phyloP scores from a whole-genome alignment of 148 eudicot genomes.

The Chenopodium suecicum region DNA sequence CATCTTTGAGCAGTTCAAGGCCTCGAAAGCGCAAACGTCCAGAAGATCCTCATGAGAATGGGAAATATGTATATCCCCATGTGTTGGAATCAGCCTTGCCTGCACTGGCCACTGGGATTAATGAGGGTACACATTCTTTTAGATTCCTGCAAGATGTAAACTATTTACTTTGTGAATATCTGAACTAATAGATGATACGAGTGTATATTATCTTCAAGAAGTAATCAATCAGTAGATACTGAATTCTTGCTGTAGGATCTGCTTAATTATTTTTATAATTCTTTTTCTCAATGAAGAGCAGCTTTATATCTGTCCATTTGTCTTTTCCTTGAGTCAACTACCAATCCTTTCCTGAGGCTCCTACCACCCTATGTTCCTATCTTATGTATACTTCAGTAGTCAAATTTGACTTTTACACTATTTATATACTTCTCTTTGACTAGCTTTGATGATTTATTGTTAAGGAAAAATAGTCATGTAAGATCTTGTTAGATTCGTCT shows the following conservation, averaged over 20 bases:
- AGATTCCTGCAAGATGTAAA: background rate
- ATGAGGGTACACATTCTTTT: slow-evolving; percentile 48
- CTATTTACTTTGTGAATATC: background rate
- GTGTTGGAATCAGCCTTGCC: slow-evolving; percentile 51
- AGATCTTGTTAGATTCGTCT: no score
- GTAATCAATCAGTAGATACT: background rate
- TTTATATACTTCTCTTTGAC: no score
- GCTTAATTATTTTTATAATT: background rate
- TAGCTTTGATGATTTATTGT: no score
- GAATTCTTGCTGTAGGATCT: background rate
- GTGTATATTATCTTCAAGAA: background rate
- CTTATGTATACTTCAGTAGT: background rate
- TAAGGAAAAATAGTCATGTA: no score
- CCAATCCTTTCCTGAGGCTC: background rate
- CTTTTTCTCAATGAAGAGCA: background rate
- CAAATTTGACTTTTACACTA: background rate
- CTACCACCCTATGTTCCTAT: background rate
- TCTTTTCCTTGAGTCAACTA: background rate
- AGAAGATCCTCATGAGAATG: slow-evolving; percentile 48
- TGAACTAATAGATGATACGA: background rate
- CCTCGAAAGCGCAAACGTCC: slow-evolving; percentile 60
- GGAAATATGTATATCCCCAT: slow-evolving; percentile 66
- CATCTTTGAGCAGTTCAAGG: slow-evolving; percentile 57
- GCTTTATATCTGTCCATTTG: background rate
- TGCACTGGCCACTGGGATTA: slow-evolving; percentile 28